phyloP scores from a whole-genome alignment of 805 yeast genomes.

The Suhomyces vadensis region DNA sequence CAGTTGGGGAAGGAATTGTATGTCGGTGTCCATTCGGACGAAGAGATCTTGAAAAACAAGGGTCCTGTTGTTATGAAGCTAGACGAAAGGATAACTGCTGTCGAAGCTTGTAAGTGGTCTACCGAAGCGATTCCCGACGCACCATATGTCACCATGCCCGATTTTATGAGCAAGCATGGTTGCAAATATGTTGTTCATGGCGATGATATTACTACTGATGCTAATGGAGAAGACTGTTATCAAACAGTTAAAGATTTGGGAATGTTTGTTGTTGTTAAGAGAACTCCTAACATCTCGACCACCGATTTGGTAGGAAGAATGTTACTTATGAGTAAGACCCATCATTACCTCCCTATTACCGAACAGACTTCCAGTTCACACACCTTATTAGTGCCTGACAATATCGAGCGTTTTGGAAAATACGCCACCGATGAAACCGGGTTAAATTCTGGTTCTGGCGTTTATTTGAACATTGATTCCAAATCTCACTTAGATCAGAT shows the following conservation, averaged over 20 bases:
- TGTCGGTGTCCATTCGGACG: slow-evolving; percentile 93
- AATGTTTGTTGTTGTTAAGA: slow-evolving; percentile 84
- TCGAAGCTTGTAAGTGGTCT: slow-evolving; percentile 89
- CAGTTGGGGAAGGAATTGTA: slow-evolving; percentile 71
- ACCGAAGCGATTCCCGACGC: slow-evolving; percentile 70
- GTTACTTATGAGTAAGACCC: slow-evolving; percentile 60
- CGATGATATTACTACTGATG: slow-evolving; percentile 96
- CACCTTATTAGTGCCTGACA: slow-evolving; percentile 33
- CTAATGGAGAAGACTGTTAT: slow-evolving; percentile 92
- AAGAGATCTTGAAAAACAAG: slow-evolving; percentile 76
- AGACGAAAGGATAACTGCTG: slow-evolving; percentile 79
- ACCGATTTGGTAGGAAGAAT: slow-evolving; percentile 93
- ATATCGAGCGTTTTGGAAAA: slow-evolving; percentile 42
- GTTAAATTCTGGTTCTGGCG: slow-evolving; percentile 55
- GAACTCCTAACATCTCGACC: slow-evolving; percentile 93
- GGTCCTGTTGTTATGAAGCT: slow-evolving; percentile 93
- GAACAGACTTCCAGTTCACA: slow-evolving; percentile 23
- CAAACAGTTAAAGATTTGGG: slow-evolving; percentile 79
- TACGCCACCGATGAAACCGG: slow-evolving; percentile 73
- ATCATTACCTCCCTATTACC: slow-evolving; percentile 48
- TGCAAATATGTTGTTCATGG: slow-evolving; percentile 97
- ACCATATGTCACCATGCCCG: slow-evolving; percentile 91
- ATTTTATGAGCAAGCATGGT: slow-evolving; percentile 66
- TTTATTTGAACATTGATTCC: slow-evolving; percentile 42
- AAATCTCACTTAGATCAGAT: slow-evolving; percentile 26